Evolutionary conservation across 2,329 filamentous ascomycete species (phyloP).

Genomic region (Talaromyces sp.): DNA sequence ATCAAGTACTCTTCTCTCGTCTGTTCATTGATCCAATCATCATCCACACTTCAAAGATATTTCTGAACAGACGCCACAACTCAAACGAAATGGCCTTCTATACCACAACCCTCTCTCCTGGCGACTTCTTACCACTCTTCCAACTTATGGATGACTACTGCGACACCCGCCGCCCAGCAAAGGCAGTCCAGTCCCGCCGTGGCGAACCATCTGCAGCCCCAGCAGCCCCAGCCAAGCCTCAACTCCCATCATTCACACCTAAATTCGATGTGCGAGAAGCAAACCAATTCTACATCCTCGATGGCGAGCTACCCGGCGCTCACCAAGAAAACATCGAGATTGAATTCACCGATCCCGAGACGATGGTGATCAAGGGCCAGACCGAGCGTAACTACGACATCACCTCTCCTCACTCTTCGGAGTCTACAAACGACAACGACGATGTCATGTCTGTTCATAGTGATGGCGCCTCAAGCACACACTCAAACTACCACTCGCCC

Average conservation of each 20-base stretch:
- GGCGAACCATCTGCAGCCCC: background rate
- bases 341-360: conserved; percentile 46
- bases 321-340: conserved; percentile 45
- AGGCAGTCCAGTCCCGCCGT: background rate
- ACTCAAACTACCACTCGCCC: conserved; percentile 39
- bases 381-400: conserved; percentile 34
- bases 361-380: conserved; percentile 43
- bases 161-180: conserved; percentile 28
- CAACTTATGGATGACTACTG: conserved; percentile 43
- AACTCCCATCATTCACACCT: conserved; percentile 35
- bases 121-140: conserved; percentile 42
- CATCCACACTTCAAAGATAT: background rate
- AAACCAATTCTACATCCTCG: conserved; percentile 40
- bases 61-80: background rate
- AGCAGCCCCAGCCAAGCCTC: conserved; percentile 1
- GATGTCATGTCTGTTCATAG: conserved; percentile 16
- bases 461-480: conserved; percentile 20
- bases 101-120: conserved; percentile 28
- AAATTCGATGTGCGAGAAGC: conserved; percentile 46
- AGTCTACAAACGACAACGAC: background rate
- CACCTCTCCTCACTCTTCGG: conserved; percentile 15
- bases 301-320: conserved; percentile 46
- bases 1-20: background rate
- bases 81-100: conserved; percentile 38
- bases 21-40: background rate